Evolutionary conservation across 441 rosid species (phyloP).

Genomic region (Sinapis alba): DNA sequence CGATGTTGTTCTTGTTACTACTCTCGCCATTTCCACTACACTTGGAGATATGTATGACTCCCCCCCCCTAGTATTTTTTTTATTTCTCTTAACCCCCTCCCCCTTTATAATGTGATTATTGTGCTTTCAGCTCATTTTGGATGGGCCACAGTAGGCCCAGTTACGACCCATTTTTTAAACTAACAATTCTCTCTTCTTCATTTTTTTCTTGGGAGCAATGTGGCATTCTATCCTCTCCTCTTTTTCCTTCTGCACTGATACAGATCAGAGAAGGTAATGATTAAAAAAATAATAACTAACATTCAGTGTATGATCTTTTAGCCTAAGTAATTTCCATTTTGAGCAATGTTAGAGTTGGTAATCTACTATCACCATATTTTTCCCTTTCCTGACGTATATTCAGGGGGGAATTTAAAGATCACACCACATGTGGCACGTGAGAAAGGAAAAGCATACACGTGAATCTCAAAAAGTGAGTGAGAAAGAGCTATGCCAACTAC

Average conservation of each 20-base stretch:
- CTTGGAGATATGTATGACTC: too few relatives aligned
- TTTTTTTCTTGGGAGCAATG: neutral
- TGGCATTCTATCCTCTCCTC: neutral
- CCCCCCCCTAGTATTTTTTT: too few relatives aligned
- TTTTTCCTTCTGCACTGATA: neutral
- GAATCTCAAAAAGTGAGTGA: constrained; percentile 18
- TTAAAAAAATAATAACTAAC: neutral
- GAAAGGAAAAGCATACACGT: neutral
- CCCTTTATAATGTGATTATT: neutral
- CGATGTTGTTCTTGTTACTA: too few relatives aligned
- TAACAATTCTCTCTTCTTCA: neutral
- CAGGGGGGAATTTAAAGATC: constrained; percentile 16
- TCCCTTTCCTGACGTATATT: neutral
- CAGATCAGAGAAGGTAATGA: neutral
- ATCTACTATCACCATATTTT: neutral
- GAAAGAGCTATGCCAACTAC: neutral
- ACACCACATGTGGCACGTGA: constrained; percentile 38
- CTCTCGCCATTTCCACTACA: constrained; percentile 49
- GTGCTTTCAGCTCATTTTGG: neutral
- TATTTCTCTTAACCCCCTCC: neutral
- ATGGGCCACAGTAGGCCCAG: constrained; percentile 17
- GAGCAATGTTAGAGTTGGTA: too few relatives aligned
- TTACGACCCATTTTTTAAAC: neutral
- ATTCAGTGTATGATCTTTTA: neutral
- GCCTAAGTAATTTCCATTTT: neutral